Base-by-base conservation (phyloP, 2,329 filamentous ascomycete species). In the Penicillium sp. region DNA sequence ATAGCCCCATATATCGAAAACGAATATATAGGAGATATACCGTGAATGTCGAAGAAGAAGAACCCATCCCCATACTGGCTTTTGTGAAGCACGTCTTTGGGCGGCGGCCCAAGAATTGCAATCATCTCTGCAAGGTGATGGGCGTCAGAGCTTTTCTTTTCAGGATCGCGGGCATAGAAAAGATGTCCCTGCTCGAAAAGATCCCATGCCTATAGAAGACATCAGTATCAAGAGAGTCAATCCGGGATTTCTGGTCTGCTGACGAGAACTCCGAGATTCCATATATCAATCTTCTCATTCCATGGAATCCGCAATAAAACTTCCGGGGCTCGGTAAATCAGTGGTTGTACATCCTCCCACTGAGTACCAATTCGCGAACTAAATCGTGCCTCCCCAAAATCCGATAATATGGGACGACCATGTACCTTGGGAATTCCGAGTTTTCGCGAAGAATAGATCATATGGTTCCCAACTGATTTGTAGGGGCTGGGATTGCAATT, bases 101-200 rank as follows among this genome's bases (percentile, higher is more conserved):
- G 71, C 2, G 75, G 75, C 1, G 64, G 68, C 0, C 74, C 74
- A 53, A 78, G 62, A 7, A 76, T 53, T 2, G 74, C 70, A 4
- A 77, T 67, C 67, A 77, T 74, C 45, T 69, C 64, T 1, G 67
- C 70, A 45, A 75, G 62, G 27, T 73, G 69, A 29, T 68, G 63
- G 18, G 25, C 43, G 9, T 60, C 51, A 35, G 51, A 60, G 15
- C 37, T 22, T 12, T 65, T 27, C 6, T 48, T 49, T 6, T 56
- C 49, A 33, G 55, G 27, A 58, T 61, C 53, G 3, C 46, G 37
- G 9, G 54, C 61, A 20, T 59, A 51, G 53, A 69, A 67, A 12
- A 68, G 62, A 49, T 57, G 51, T 7, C 44, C 27, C 22, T 54
- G 29, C 49, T 67, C 54, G 37, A 68, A 65, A 27, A 68, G 57